These are phyloP conservation scores for Diaporthe vexans DNA, from an alignment of 2,329 filamentous ascomycete species.

Conservation along the genomic window DNA sequence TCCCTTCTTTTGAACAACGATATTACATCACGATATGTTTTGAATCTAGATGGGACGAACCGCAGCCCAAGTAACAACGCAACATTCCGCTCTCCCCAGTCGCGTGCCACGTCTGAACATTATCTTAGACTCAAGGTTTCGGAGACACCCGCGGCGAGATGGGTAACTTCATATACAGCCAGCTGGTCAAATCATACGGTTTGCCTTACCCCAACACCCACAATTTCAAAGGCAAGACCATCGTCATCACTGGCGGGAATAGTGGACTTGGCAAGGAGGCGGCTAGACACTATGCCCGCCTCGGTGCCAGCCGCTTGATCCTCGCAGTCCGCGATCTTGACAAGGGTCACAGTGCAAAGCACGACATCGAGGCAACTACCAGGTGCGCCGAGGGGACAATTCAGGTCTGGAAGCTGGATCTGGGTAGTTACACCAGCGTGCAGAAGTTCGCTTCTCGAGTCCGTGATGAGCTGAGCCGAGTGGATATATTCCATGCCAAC, in stretches of 20 bases:
- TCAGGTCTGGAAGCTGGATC: constrained; percentile 35
- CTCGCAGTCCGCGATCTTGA: constrained; percentile 43
- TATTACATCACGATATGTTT: too few relatives aligned
- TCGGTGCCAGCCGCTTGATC: constrained; percentile 42
- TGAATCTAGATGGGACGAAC: too few relatives aligned
- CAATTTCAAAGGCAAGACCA: constrained; percentile 10
- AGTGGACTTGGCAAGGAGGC: constrained; percentile 30
- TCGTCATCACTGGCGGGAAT: constrained; percentile 22
- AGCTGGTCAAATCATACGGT: too few relatives aligned
- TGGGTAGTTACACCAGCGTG: constrained; percentile 28
- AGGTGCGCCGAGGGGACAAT: background rate
- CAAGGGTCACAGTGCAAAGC: constrained; percentile 39
- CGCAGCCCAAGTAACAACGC: too few relatives aligned
- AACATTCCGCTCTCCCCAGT: too few relatives aligned
- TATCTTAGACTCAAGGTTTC: too few relatives aligned
- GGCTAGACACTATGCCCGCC: constrained; percentile 30
- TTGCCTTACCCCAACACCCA: too few relatives aligned
- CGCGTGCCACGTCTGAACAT: too few relatives aligned
- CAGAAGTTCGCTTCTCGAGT: constrained; percentile 20
- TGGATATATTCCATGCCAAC: constrained; percentile 40
- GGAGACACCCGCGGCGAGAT: too few relatives aligned
- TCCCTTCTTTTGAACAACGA: too few relatives aligned
- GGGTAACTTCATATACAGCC: too few relatives aligned
- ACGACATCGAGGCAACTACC: constrained; percentile 24
- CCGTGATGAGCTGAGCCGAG: constrained; percentile 28